Conservation (phyloP, 2,329 filamentous ascomycete species). For the Aspergillus sp. region DNA sequence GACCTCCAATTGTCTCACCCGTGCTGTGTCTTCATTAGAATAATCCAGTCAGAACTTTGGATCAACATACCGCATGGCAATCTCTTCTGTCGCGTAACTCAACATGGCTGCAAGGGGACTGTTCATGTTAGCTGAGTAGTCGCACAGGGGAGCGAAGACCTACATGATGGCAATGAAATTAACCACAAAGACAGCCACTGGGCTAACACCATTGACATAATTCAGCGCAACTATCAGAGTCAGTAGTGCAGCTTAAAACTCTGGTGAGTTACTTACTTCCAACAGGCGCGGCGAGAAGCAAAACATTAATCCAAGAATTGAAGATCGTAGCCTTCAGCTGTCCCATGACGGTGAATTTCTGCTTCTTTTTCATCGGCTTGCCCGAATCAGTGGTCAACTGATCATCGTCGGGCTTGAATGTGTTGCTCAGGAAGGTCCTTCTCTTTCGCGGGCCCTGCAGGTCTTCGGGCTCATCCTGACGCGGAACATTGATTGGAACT, state of each 20-base stretch:
- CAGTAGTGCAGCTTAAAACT: constrained; percentile 1
- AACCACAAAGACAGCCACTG: constrained; percentile 74
- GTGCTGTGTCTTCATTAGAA: constrained; percentile 43
- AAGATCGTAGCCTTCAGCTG: constrained; percentile 68
- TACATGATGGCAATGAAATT: constrained; percentile 90
- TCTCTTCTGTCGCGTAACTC: constrained; percentile 86
- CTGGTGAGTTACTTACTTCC: constrained; percentile 54
- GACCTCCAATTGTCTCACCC: constrained; percentile 82
- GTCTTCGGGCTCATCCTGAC: constrained; percentile 18
- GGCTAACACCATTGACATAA: constrained; percentile 58
- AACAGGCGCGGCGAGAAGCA: constrained; percentile 75
- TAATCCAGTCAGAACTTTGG: background rate
- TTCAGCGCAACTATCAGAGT: constrained; percentile 61
- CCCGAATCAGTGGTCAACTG: constrained; percentile 11
- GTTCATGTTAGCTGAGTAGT: background rate
- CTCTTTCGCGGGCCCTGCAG: constrained; percentile 28
- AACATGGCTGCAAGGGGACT: constrained; percentile 79
- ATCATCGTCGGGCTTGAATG: constrained; percentile 18
- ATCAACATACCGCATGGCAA: constrained; percentile 60
- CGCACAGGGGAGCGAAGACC: constrained; percentile 1
- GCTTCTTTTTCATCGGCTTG: constrained; percentile 26
- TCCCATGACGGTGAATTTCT: constrained; percentile 40
- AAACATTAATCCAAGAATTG: constrained; percentile 82
- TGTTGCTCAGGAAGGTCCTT: constrained; percentile 24
- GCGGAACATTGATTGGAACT: constrained; percentile 35